These are phyloP conservation scores for Zychaea mexicana DNA, from an alignment of 371 early-diverging fungal genomes.

Conservation along the genomic window DNA sequence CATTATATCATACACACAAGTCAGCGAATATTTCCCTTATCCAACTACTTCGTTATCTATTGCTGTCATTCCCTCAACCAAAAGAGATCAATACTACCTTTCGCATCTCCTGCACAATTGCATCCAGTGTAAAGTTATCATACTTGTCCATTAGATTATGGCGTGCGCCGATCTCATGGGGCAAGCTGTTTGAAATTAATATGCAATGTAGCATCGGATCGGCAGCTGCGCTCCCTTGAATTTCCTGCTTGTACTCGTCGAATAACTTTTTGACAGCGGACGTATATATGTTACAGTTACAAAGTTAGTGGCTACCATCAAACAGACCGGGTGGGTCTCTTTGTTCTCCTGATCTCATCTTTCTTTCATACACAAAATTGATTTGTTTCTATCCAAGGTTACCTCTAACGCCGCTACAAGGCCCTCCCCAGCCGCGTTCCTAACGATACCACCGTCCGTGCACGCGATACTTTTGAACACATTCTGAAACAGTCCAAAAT, in stretches of 20 bases:
- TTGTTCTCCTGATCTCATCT: background rate
- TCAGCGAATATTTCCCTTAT: too few relatives aligned
- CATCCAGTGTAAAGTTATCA: conserved; percentile 43
- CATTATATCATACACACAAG: too few relatives aligned
- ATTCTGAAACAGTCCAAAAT: conserved; percentile 53
- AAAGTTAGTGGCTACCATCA: background rate
- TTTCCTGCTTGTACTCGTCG: conserved; percentile 53
- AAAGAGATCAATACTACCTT: background rate
- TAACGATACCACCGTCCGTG: conserved; percentile 61
- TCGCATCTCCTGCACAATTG: conserved; percentile 49
- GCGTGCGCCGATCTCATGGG: conserved; percentile 46
- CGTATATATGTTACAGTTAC: background rate
- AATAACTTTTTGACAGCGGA: conserved; percentile 44
- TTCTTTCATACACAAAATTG: background rate
- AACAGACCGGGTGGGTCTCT: background rate
- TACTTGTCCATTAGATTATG: conserved; percentile 55
- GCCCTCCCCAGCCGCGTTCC: conserved; percentile 66
- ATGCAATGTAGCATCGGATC: conserved; percentile 60
- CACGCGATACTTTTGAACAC: conserved; percentile 53
- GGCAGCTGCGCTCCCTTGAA: conserved; percentile 16
- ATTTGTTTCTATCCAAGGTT: conserved; percentile 1
- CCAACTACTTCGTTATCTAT: too few relatives aligned
- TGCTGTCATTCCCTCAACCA: too few relatives aligned
- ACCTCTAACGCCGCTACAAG: conserved; percentile 69
- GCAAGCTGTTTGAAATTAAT: conserved; percentile 56